Evolutionary conservation across 495 filamentous ascomycete species (phyloP).

Genomic region (Schizothecium vesticola): DNA sequence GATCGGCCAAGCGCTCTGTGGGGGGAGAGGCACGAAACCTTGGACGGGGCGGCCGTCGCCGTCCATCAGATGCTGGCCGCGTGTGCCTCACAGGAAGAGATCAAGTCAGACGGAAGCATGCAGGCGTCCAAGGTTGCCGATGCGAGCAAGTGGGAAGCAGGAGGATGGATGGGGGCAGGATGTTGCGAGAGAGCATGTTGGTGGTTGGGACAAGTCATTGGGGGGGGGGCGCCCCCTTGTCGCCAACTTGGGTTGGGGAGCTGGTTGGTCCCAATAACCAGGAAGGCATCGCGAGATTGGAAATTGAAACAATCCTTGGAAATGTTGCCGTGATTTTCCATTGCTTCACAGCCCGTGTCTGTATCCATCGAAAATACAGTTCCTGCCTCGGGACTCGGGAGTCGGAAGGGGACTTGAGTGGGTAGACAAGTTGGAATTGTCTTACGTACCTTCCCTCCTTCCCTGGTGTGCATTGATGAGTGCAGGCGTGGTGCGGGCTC

Average conservation of each 20-base stretch:
- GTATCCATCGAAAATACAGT: neutral
- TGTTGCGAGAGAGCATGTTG: neutral
- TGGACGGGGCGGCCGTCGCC: neutral
- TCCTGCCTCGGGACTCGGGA: neutral
- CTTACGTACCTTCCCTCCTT: neutral
- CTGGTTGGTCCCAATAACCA: too few species aligned
- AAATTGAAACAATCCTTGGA: neutral
- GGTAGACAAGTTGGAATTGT: neutral
- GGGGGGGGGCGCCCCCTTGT: neutral
- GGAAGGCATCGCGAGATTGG: neutral
- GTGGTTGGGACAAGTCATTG: neutral
- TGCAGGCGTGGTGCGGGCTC: neutral
- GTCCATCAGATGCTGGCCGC: slow-evolving; percentile 9
- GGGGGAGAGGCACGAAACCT: neutral
- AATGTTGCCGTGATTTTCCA: neutral
- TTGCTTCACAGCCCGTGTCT: neutral
- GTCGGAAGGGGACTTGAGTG: too few species aligned
- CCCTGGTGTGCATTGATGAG: neutral
- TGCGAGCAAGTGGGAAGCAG: neutral
- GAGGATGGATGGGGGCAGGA: neutral
- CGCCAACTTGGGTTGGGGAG: neutral
- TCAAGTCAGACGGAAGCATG: neutral
- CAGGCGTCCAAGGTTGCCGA: neutral
- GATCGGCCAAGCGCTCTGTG: slow-evolving; percentile 1
- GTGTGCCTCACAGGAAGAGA: neutral